Base-by-base conservation (phyloP, 2,329 filamentous ascomycete species). In the Sphaerostilbella broomeana region DNA sequence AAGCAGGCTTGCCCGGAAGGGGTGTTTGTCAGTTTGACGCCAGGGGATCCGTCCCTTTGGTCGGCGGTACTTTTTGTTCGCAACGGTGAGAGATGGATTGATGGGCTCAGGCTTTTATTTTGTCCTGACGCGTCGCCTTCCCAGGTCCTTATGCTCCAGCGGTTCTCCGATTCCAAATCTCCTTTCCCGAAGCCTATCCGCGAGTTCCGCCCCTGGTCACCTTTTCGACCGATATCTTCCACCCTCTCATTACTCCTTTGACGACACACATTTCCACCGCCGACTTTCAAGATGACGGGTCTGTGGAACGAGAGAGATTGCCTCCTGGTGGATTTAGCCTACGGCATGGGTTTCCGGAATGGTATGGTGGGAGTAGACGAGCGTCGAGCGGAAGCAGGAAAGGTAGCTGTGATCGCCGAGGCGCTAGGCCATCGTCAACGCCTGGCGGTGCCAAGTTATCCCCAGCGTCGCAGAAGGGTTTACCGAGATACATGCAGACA, bases 201-300 rank as follows among this genome's bases (percentile, higher is more conserved):
- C 66, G 72, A 36, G 66, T 86, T 15, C 86, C 90, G 35, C 92
- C 92, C 8, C 70, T 89, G 13, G 78, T 98, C 49, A 90, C 83
- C 39, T 95, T 98, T 62, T 77, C 79, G 31, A 94, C 86, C 51
- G 90, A 97, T 58, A 83, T 97, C 50, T 98, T 97, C 61, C 90
- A 98, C 59, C 90, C 90, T 13, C 72, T 98, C 28, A 81, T 97
- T 50, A 88, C 89, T 6, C 89, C 92, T 25, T 72, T 94, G 46
- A 95, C 88, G n/a, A 95, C 87, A 4, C 94, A 95, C 63, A 92
- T 86, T 57, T 94, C 94, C 67, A 84, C 86, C 28, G 88, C 86
- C 46, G 81, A 84, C 42, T 78, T 84, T 24, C 77, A 84, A 45
- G 81, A 80, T 45, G 75, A 76, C 40, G 86, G 89, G 46, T 90